Evolutionary conservation across 768 basidiomycete genomes (phyloP).

Genomic region (Russula abietina): DNA sequence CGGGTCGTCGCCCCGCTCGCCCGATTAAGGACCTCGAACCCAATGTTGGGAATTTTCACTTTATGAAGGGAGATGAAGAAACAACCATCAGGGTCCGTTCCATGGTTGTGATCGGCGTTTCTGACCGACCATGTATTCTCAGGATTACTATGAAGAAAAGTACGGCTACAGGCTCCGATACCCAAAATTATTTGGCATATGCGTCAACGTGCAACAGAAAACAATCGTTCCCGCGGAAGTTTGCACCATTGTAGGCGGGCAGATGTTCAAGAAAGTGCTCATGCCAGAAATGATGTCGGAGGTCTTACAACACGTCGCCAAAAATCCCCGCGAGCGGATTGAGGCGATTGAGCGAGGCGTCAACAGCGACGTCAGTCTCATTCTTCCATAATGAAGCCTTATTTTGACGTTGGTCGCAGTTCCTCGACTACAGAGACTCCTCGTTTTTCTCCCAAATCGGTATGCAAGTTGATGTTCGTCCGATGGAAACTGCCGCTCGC

Average conservation of each 20-base stretch:
- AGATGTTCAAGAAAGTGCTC: constrained; percentile 23
- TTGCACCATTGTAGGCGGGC: constrained; percentile 22
- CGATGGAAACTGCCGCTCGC: constrained; percentile 15
- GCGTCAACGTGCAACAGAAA: constrained; percentile 12
- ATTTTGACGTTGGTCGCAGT: constrained; percentile 6
- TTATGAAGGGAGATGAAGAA: constrained; percentile 15
- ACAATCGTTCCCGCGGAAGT: constrained; percentile 21
- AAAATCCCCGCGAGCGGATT: constrained; percentile 16
- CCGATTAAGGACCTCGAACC: constrained; percentile 19
- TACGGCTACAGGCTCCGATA: constrained; percentile 13
- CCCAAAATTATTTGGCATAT: constrained; percentile 18
- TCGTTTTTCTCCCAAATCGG: constrained; percentile 20
- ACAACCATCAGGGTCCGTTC: constrained; percentile 16
- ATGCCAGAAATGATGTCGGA: constrained; percentile 17
- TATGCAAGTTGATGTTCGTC: constrained; percentile 17
- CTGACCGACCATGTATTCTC: background rate
- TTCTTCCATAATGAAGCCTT: background rate
- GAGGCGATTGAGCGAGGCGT: constrained; percentile 18
- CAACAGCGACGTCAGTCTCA: constrained; percentile 12
- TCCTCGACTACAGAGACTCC: constrained; percentile 23
- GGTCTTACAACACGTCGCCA: constrained; percentile 17
- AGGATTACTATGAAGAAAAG: constrained; percentile 18
- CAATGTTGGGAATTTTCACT: constrained; percentile 8
- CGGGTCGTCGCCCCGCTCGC: constrained; percentile 7
- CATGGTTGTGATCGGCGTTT: background rate